Evolutionary conservation across 1,284 basidiomycete genomes (phyloP), one percentile per base, ranked within the genome.

Genomic region (Microbotryomycetes sp.): DNA sequence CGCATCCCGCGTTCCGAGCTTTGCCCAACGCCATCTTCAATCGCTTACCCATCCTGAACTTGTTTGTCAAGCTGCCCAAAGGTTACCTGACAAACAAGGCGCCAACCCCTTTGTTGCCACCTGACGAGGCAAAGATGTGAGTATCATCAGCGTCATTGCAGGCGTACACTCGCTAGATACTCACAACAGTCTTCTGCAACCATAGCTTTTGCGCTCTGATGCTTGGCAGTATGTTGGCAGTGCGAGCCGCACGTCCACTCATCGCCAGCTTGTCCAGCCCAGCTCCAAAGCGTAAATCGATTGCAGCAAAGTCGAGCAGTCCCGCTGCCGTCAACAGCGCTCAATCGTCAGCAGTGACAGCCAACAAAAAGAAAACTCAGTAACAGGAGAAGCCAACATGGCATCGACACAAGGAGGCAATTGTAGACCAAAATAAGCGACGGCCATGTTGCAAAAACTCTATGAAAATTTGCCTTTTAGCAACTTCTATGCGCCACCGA

Each of bases 51-150:
- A 46, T 51, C 25, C 50, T 63, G 30, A 25, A 23, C 32, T 14
- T 23, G 6, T n/a, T 59, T 25, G 12, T 68, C 52, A 31, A 62
- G 58, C 46, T 69, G 19, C 67, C 67, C 16, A 67, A 65, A 58
- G 53, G 49, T 22, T 69, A 69, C 67, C 36, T 63, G 19, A 46
- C 57, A 23, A 31, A 29, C 25, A 19, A 57, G 23, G 29, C 42
- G 6, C 29, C 49, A 22, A 26, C 48, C 3, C 30, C 54, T 1
- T 59, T 69, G 19, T 57, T 69, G 46, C 57, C 56, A 19, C 46
- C 59, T 19, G 60, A 56, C 23, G 65, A 69, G 50, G 67, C 67
- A 22, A 69, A 69, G 60, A 65, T 64, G 65, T 66, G 26, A 9
- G n/a, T 42, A 12, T 42, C 36, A 42, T 42, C 9, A n/a, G n/a